Evolutionary conservation across 2,329 filamentous ascomycete species (phyloP), one percentile per base, ranked within the genome.

Genomic region (Cladorrhinum sp.): DNA sequence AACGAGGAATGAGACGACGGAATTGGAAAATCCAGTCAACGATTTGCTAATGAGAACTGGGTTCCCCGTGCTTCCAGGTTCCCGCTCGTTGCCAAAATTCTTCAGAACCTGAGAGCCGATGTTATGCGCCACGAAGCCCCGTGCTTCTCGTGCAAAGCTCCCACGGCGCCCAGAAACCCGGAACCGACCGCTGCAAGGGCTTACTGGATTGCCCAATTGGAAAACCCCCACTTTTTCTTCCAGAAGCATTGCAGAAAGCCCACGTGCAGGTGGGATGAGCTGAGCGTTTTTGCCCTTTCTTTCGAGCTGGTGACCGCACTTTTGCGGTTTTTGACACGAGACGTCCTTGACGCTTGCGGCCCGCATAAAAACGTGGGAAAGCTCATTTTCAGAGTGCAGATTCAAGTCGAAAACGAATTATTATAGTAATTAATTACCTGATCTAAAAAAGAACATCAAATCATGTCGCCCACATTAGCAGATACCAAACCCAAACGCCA

Each of bases 61-160:
- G 24, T 57, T 26, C 26, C 54, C 54, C 49, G 6, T 51, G 24
- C 42, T 42, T 39, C 42, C 33, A 33, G 28, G 26, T 4, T 16
- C 18, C n/a, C n/a, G n/a, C n/a, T n/a, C n/a, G n/a, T n/a, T n/a
- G n/a, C 18, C 42, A 21, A 21, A 14, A 8, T 4, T 16, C 42
- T 20, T 57, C n/a, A 28, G 23, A 54, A 21, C 21, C 57, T 46
- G 52, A 55, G n/a, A 57, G 63, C 63, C 63, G 63, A 64, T 51
- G 58, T 7, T 64, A 64, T 62, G 63, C 63, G 63, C 63, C 60
- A 60, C 55, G 26, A 6, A 48, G 51, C n/a, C 30, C 33, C 26
- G 39, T 42, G 30, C 53, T 55, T 55, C 33, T 36, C 33, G 33
- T 36, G 33, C 28, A 39, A 33, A 21, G n/a, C 51, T 54, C 36